A percentile compares a stretch with the other conserved stretches of the same genome.
These are phyloP conservation scores for Alternaria arborescens DNA, from an alignment of 2,329 filamentous ascomycete genomes.

Conservation along the genomic window DNA sequence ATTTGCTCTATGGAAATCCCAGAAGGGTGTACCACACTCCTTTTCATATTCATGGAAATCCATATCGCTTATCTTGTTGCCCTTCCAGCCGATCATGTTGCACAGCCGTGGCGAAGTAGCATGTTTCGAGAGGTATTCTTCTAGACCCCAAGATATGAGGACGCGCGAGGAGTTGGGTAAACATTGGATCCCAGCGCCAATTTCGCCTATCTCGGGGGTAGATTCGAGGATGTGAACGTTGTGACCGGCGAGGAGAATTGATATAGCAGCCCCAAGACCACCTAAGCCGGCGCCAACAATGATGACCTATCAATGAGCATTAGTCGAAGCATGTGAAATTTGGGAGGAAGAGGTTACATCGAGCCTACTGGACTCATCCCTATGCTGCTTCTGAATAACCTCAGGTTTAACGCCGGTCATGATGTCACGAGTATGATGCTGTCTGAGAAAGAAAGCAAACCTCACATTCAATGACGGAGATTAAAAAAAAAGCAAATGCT, in stretches of 20 bases:
- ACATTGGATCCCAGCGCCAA: constrained; percentile 62
- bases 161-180: constrained; percentile 59
- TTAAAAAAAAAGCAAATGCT: neutral
- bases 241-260: constrained; percentile 58
- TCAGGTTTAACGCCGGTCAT: constrained; percentile 39
- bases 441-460: neutral
- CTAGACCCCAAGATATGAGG: constrained; percentile 60
- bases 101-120: constrained; percentile 51
- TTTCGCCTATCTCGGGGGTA: constrained; percentile 58
- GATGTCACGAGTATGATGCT: constrained; percentile 25
- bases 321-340: neutral
- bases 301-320: constrained; percentile 48
- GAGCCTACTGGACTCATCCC: constrained; percentile 36
- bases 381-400: constrained; percentile 37
- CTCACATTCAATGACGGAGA: neutral
- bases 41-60: constrained; percentile 56
- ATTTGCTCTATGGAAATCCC: constrained; percentile 65
- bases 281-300: constrained; percentile 66
- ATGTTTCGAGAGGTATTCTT: constrained; percentile 55
- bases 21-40: constrained; percentile 57
- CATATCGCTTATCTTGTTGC: constrained; percentile 58
- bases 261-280: constrained; percentile 62
- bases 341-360: constrained; percentile 26
- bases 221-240: constrained; percentile 60
- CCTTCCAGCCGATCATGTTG: constrained; percentile 65